Conservation (phyloP, 441 rosid species). For the Caryocar brasiliense region DNA sequence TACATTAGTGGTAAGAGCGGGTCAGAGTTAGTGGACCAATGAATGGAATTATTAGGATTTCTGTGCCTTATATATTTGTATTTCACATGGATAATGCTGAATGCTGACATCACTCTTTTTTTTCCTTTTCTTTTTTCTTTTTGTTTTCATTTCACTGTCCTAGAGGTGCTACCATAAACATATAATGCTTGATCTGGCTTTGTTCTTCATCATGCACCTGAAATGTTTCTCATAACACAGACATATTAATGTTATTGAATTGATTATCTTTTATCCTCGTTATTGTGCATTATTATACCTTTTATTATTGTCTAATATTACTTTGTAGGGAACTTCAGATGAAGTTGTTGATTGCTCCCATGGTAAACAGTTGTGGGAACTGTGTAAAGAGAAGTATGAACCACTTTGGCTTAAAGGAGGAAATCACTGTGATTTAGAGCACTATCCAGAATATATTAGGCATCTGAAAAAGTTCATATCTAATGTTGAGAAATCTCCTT, state of each 20-base stretch:
- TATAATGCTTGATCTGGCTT: slow-evolving; percentile 2
- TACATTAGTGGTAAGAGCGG: too few species aligned
- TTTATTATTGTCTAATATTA: not conserved
- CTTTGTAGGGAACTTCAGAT: slow-evolving; percentile 81
- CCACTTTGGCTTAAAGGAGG: slow-evolving; percentile 95
- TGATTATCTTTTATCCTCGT: not conserved
- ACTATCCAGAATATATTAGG: slow-evolving; percentile 68
- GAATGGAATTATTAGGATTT: slow-evolving; percentile 5
- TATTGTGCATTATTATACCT: not conserved
- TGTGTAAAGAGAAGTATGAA: slow-evolving; percentile 79
- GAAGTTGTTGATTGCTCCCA: slow-evolving; percentile 96
- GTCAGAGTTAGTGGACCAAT: too few species aligned
- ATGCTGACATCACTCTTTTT: slow-evolving; percentile 9
- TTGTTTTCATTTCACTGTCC: slow-evolving; percentile 6
- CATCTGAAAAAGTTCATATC: slow-evolving; percentile 86
- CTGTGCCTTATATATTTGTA: slow-evolving; percentile 14
- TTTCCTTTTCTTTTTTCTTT: too few species aligned
- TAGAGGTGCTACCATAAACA: slow-evolving; percentile 5
- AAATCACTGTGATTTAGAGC: slow-evolving; percentile 85
- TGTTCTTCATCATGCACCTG: slow-evolving; percentile 1
- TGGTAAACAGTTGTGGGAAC: slow-evolving; percentile 90
- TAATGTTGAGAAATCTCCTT: slow-evolving; percentile 73
- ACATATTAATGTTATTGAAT: not conserved
- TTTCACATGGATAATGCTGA: slow-evolving; percentile 1
- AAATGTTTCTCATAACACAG: not conserved